Conservation (phyloP, 1,284 basidiomycete genomes). For the Cerrena zonata region DNA sequence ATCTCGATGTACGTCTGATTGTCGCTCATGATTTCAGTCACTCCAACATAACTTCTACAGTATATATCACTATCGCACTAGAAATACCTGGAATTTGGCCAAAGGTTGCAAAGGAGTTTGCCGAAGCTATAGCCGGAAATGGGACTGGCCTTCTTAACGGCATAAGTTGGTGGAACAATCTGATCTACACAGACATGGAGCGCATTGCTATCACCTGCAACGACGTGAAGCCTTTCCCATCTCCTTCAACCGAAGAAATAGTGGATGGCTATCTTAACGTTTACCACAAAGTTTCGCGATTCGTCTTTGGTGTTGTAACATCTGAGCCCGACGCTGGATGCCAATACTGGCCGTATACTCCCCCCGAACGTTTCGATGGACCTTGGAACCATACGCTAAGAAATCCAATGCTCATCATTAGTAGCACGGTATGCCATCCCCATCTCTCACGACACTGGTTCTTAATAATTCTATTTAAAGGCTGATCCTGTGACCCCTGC, state of each 20-base stretch:
- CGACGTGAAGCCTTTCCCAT: slow-evolving; percentile 17
- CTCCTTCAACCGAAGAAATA: slow-evolving; percentile 17
- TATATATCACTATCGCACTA: slow-evolving; percentile 17
- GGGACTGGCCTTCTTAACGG: slow-evolving; percentile 17
- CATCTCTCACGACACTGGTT: too few species aligned
- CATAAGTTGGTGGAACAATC: background rate
- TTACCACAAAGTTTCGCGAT: slow-evolving; percentile 18
- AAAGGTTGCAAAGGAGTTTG: slow-evolving; percentile 10
- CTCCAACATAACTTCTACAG: slow-evolving; percentile 8
- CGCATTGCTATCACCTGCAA: slow-evolving; percentile 25
- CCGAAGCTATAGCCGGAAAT: slow-evolving; percentile 23
- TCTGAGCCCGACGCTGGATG: slow-evolving; percentile 22
- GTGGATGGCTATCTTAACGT: slow-evolving; percentile 20
- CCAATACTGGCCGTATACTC: slow-evolving; percentile 20
- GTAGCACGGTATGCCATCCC: slow-evolving; percentile 19
- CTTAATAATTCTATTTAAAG: too few species aligned
- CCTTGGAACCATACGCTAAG: slow-evolving; percentile 26
- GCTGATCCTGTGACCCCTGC: slow-evolving; percentile 27
- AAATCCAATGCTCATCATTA: slow-evolving; percentile 25
- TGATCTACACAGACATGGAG: slow-evolving; percentile 14
- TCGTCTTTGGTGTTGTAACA: slow-evolving; percentile 15
- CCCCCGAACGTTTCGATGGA: slow-evolving; percentile 23
- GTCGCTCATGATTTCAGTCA: too few species aligned
- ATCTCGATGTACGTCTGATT: slow-evolving; percentile 23
- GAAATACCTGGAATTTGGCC: slow-evolving; percentile 19